phyloP scores from a whole-genome alignment of 2,329 filamentous ascomycete genomes.

The Ceratocystis smalleyi region DNA sequence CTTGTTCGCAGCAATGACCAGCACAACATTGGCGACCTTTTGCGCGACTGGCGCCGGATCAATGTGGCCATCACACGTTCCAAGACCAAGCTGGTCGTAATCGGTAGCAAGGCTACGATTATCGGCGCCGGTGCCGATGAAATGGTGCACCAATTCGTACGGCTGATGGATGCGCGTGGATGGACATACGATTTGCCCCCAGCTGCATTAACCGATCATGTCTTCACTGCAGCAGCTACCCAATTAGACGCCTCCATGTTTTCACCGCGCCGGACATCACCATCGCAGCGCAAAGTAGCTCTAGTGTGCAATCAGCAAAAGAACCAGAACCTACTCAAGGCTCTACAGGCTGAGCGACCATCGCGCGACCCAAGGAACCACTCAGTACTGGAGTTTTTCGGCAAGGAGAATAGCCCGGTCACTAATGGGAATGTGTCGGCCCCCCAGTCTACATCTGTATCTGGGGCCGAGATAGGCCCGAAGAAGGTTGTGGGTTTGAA shows the following conservation, averaged over 20 bases:
- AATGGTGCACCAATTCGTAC: conserved; percentile 61
- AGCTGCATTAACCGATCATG: conserved; percentile 50
- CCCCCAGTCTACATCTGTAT: conserved; percentile 22
- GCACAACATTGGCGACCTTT: conserved; percentile 70
- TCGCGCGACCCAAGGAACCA: conserved; percentile 17
- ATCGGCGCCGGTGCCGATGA: conserved; percentile 57
- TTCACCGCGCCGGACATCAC: conserved; percentile 16
- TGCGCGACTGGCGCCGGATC: conserved; percentile 82
- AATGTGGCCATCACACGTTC: conserved; percentile 93
- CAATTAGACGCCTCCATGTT: conserved; percentile 23
- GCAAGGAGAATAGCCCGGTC: conserved; percentile 31
- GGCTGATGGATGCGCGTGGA: conserved; percentile 56
- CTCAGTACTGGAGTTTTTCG: conserved; percentile 17
- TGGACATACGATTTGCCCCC: conserved; percentile 65
- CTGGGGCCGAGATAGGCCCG: conserved; percentile 26
- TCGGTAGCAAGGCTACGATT: conserved; percentile 70
- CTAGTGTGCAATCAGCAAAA: conserved; percentile 18
- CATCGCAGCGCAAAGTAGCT: conserved; percentile 10
- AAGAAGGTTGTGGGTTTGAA: conserved; percentile 42
- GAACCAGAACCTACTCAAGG: conserved; percentile 19
- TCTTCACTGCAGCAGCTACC: conserved; percentile 44
- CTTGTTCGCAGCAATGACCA: conserved; percentile 77
- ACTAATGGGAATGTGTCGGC: too few species aligned
- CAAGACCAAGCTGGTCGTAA: conserved; percentile 75
- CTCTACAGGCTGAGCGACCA: conserved; percentile 21